Base-by-base conservation (phyloP, 352 stramenopile species). In the Peronospora destructor region DNA sequence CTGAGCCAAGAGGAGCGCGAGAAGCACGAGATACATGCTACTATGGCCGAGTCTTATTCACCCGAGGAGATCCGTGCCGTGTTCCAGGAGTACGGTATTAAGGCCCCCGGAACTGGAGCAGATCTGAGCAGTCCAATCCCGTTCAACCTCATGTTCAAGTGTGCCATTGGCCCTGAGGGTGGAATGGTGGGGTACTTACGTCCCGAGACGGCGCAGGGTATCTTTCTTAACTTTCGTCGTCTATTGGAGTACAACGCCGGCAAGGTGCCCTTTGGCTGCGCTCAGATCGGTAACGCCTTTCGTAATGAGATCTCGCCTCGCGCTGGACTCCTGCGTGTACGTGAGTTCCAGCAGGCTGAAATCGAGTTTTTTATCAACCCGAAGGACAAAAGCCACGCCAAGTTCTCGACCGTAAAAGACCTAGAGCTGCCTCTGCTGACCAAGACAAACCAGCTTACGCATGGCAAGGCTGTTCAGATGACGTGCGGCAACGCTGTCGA, bases 121-220 rank as follows among this genome's bases (percentile, higher is more conserved):
- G 64, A 91, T 29, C 85, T 98, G 44, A 97, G 89, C 63, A 85
- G 94, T 53, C 95, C 96, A 7, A 98, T 99, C 61, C 95, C 96
- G 11, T 99, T 99, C 78, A 99, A 99, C 82, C 74, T 99, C 46
- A 98, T 99, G 95, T 99, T 98, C 72, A 87, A 98, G 76, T 99
- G 95, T 54, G 94, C 91, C 40, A 99, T 99, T 66, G 97, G 97
- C 32, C 96, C 97, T 2, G 94, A 98, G 71, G 97, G 96, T 39
- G 97, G 91, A 29, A 59, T 91, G 45, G 79, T 97, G 11, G 96
- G 96, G 41, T 99, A 98, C 80, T 76, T 99, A 62, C 86, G 97
- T 19, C 97, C 97, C 0, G 97, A 99, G 74, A 99, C 97, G 12
- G 97, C 97, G 4, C 97, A 99, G 66, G 91, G 93, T 41, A 95